Percentiles rank a stretch among this genome's conserved stretches.
phyloP scores from a whole-genome alignment of 768 basidiomycete genomes.

The Hemileccinum rubropunctum region DNA sequence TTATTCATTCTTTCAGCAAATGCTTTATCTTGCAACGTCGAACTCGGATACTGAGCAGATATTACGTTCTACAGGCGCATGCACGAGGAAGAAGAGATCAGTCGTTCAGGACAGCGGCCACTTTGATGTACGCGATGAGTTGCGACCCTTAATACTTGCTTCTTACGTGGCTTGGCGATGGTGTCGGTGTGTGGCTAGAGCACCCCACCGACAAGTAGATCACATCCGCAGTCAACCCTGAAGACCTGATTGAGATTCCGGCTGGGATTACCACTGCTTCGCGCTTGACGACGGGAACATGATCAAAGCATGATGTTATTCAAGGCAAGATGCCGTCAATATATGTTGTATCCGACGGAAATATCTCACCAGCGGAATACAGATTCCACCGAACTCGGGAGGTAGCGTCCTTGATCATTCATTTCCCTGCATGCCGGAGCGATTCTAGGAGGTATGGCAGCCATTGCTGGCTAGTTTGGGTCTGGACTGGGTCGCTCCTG shows the following conservation, averaged over 20 bases:
- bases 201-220: constrained; percentile 71
- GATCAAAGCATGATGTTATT: constrained; percentile 80
- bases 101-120: constrained; percentile 79
- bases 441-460: too few relatives aligned
- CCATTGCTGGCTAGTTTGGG: too few relatives aligned
- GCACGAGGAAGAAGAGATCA: constrained; percentile 93
- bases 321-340: too few relatives aligned
- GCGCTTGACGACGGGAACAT: constrained; percentile 72
- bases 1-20: too few relatives aligned
- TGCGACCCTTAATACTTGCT: too few relatives aligned
- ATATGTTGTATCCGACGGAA: too few relatives aligned
- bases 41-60: background rate
- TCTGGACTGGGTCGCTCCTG: too few relatives aligned
- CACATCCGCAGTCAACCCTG: constrained; percentile 65
- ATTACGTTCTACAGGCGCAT: constrained; percentile 55
- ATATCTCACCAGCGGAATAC: too few relatives aligned
- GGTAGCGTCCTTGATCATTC: too few relatives aligned
- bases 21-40: too few relatives aligned
- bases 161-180: background rate
- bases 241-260: constrained; percentile 82
- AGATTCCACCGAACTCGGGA: too few relatives aligned
- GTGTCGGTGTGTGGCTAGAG: constrained; percentile 39
- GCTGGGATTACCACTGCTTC: constrained; percentile 95
- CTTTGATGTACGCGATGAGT: constrained; percentile 82
- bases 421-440: too few relatives aligned